Evolutionary conservation across 1,284 basidiomycete genomes (phyloP), one percentile per base, ranked within the genome.

Genomic region (Clitocybe nebularis): DNA sequence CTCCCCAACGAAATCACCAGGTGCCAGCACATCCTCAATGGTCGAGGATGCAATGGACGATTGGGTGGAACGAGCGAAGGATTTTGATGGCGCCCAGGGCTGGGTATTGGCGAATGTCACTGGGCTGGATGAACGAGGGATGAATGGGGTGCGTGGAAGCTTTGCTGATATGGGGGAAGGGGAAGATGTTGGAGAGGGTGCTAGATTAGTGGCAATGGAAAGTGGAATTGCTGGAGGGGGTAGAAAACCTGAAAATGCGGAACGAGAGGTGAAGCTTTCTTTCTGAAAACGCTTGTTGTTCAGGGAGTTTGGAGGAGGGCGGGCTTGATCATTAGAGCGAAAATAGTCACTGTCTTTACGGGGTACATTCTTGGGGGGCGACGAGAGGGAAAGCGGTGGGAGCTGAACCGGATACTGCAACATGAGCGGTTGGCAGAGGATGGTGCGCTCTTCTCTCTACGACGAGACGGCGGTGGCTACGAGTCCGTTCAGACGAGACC

Each of bases 1-100:
- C 47, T 82, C 71, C 30, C 83, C 84, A 20, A 90, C 78, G 51
- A 79, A 52, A 53, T 90, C 88, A 26, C 86, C 86, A 2, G 74
- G 75, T 29, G 64, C 65, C 41, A 90, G 72, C 43, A 89, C 75
- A 57, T 88, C 84, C 46, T 83, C 81, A 41, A 77, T 48, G 50
- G 56, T 30, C 5, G 70, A 74, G 26, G 78, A 77, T 30, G 60
- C 55, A 4, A 67, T 60, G 1, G 75, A 74, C 17, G 65, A 62
- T 33, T 55, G 52, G 36, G 39, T 44, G 36, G 56, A 64, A 50
- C 56, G 57, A 50, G 57, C 51, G 52, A 55, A 45, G 44, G 52
- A 52, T 36, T 49, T 48, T 51, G 46, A 55, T 50, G 41, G 48
- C 30, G 44, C 33, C 29, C 49, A 44, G 36, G 48, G 51, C 41